A percentile compares a stretch with the other conserved stretches of the same genome.
phyloP scores from a whole-genome alignment of 495 filamentous ascomycete genomes.

The Talaromyces trachyspermus region DNA sequence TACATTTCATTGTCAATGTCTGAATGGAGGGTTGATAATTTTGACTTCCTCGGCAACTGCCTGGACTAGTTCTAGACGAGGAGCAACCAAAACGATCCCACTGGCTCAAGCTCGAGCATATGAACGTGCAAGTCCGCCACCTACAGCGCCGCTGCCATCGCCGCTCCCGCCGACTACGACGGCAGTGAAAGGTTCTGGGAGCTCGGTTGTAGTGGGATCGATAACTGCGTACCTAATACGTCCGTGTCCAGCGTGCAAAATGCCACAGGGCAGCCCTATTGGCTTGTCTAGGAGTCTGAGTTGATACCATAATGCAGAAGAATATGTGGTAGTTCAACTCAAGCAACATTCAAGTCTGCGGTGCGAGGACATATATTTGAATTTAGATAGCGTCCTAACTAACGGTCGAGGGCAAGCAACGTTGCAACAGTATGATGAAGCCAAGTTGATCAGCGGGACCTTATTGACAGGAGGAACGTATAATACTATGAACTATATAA shows the following conservation, averaged over 20 bases:
- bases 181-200: slow-evolving; percentile 31
- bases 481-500: too few species aligned
- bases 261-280: slow-evolving; percentile 1
- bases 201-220: slow-evolving; percentile 23
- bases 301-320: background rate
- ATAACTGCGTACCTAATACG: slow-evolving; percentile 37
- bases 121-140: slow-evolving; percentile 30
- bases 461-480: too few species aligned
- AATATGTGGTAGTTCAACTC: too few species aligned
- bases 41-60: slow-evolving; percentile 21
- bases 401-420: too few species aligned
- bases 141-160: slow-evolving; percentile 24
- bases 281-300: background rate
- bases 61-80: slow-evolving; percentile 23
- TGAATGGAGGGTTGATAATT: slow-evolving; percentile 22
- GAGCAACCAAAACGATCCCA: slow-evolving; percentile 35
- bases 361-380: too few species aligned
- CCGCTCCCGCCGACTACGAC: slow-evolving; percentile 38
- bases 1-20: slow-evolving; percentile 18
- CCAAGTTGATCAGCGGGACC: too few species aligned
- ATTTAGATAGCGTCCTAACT: too few species aligned
- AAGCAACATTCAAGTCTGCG: too few species aligned
- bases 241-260: slow-evolving; percentile 30
- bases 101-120: slow-evolving; percentile 34
- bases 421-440: too few species aligned